Conservation (phyloP, 2,329 filamentous ascomycete genomes). For the Neopestalotiopsis clavispora region DNA sequence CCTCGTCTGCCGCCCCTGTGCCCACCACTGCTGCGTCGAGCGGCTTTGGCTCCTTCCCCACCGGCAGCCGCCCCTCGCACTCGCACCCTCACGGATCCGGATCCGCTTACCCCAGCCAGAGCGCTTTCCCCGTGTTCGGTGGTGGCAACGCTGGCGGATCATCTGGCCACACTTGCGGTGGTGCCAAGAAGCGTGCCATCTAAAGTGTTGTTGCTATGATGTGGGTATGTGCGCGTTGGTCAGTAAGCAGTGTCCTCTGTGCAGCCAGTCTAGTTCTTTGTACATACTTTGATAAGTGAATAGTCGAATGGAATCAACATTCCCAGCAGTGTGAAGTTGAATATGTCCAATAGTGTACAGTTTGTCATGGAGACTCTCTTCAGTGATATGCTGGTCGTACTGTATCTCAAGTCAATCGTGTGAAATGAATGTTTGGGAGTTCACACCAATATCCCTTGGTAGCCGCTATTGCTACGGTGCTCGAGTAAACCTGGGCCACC, state of each 20-base stretch:
- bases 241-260: background rate
- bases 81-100: background rate
- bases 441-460: too few species aligned
- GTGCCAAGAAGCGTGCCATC: background rate
- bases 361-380: background rate
- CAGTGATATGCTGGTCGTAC: too few species aligned
- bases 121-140: constrained; percentile 5
- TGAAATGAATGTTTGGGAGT: too few species aligned
- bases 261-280: background rate
- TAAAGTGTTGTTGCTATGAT: background rate
- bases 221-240: background rate
- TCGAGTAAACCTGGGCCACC: too few species aligned
- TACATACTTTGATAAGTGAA: background rate
- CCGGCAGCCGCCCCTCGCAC: background rate
- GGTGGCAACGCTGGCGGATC: background rate
- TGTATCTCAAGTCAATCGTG: too few species aligned
- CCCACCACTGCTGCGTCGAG: background rate
- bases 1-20: background rate
- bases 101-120: background rate
- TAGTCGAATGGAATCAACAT: background rate
- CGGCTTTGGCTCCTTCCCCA: constrained; percentile 1
- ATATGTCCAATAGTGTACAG: background rate
- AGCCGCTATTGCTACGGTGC: too few species aligned
- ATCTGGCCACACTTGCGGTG: constrained; percentile 1
- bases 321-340: background rate